These are phyloP conservation scores for Amoeboaphelidium protococcarum DNA, from an alignment of 371 early-diverging fungal genomes.

Conservation along the genomic window DNA sequence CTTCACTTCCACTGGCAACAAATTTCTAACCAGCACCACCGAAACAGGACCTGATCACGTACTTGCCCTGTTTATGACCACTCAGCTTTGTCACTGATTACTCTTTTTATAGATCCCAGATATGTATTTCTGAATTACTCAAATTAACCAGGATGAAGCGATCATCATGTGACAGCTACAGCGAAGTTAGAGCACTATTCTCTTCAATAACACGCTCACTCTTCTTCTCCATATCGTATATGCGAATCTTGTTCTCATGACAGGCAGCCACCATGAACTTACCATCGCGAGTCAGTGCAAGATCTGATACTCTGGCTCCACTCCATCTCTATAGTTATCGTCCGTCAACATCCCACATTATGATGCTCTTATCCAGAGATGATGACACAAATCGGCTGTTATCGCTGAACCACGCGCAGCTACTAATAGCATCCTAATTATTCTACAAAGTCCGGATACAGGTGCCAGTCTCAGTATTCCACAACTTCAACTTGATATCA, in stretches of 20 bases:
- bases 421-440: constrained; percentile 42
- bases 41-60: constrained; percentile 72
- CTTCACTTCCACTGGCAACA: constrained; percentile 71
- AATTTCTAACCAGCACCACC: constrained; percentile 59
- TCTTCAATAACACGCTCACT: constrained; percentile 32
- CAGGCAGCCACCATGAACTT: constrained; percentile 37
- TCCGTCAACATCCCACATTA: constrained; percentile 42
- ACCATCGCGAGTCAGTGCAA: constrained; percentile 46
- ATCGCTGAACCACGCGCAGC: constrained; percentile 59
- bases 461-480: constrained; percentile 42
- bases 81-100: constrained; percentile 34
- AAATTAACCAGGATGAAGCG: constrained; percentile 44
- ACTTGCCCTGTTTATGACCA: constrained; percentile 60
- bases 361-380: constrained; percentile 39
- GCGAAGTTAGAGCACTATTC: constrained; percentile 38
- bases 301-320: constrained; percentile 45
- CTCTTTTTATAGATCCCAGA: constrained; percentile 56
- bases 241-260: constrained; percentile 32
- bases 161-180: constrained; percentile 39
- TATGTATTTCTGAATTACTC: constrained; percentile 30
- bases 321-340: constrained; percentile 32
- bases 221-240: constrained; percentile 33
- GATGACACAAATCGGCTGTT: constrained; percentile 45
- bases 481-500: constrained; percentile 44
- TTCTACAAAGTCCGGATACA: constrained; percentile 18